Evolutionary conservation across 345 rosid species (phyloP).

Genomic region (Litchi chinensis): DNA sequence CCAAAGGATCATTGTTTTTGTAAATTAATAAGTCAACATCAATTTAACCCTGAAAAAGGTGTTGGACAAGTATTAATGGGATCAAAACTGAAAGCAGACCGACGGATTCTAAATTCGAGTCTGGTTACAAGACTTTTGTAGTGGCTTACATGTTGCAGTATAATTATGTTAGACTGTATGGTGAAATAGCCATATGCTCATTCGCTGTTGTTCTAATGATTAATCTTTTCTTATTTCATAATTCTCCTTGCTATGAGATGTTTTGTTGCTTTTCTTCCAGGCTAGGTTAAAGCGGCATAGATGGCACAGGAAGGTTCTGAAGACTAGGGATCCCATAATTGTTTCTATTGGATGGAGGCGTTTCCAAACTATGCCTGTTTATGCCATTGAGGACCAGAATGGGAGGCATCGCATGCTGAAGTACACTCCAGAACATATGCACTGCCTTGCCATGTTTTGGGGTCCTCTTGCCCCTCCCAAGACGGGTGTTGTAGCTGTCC

Average conservation of each 20-base stretch:
- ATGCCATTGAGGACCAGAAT: constrained; percentile 79
- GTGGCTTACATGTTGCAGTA: neutral
- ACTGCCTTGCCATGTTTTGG: constrained; percentile 95
- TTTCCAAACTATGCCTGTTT: constrained; percentile 83
- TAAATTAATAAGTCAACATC: neutral
- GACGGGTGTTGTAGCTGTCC: constrained; percentile 88
- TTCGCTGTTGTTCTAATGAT: neutral
- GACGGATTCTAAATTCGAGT: neutral
- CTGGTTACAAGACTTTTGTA: neutral
- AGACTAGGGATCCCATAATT: constrained; percentile 87
- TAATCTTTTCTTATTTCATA: neutral
- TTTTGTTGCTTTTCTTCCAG: constrained; percentile 38
- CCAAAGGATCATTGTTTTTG: neutral
- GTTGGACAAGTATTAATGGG: neutral
- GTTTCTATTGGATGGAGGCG: constrained; percentile 97
- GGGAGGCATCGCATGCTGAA: constrained; percentile 95
- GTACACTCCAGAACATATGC: constrained; percentile 97
- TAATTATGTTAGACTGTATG: neutral
- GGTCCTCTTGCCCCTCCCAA: constrained; percentile 97
- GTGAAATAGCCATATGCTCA: neutral
- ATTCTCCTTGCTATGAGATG: neutral
- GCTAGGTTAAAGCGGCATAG: constrained; percentile 83
- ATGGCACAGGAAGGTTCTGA: constrained; percentile 90
- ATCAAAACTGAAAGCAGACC: neutral
- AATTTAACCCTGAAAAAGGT: neutral